A percentile compares a stretch with the other conserved stretches of the same genome.
phyloP scores from a whole-genome alignment of 352 stramenopile species.

The Plasmopara muralis region DNA sequence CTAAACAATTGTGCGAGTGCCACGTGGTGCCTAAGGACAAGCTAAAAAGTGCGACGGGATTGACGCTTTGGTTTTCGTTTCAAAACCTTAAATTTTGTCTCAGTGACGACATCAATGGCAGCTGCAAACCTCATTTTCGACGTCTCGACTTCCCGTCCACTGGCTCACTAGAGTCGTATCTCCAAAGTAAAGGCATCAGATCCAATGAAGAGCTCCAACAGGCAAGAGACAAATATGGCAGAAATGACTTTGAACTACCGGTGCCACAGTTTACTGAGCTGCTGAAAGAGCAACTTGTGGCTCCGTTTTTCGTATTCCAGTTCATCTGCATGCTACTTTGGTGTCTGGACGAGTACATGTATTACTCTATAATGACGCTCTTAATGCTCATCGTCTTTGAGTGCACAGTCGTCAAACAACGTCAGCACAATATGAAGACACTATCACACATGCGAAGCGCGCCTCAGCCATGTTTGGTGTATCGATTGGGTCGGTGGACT shows the following conservation, averaged over 20 bases:
- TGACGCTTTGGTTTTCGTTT: slow-evolving; percentile 66
- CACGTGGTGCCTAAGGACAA: slow-evolving; percentile 15
- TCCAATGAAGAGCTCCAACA: slow-evolving; percentile 30
- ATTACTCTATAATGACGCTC: slow-evolving; percentile 98
- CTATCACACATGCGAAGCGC: slow-evolving; percentile 91
- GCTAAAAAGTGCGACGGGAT: slow-evolving; percentile 17
- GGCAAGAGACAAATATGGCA: slow-evolving; percentile 58
- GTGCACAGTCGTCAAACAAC: slow-evolving; percentile 91
- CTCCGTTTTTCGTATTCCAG: slow-evolving; percentile 99
- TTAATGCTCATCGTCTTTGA: slow-evolving; percentile 98
- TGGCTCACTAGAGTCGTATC: slow-evolving; percentile 48
- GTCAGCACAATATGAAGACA: slow-evolving; percentile 92
- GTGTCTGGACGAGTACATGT: slow-evolving; percentile 99
- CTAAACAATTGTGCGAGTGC: slow-evolving; percentile 51
- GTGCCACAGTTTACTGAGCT: slow-evolving; percentile 92
- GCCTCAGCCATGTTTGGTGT: slow-evolving; percentile 86
- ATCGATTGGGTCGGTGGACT: slow-evolving; percentile 77
- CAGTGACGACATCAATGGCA: slow-evolving; percentile 47
- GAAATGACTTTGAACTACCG: slow-evolving; percentile 92
- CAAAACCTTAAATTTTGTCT: slow-evolving; percentile 77
- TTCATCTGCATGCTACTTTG: slow-evolving; percentile 98
- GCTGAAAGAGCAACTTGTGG: slow-evolving; percentile 95
- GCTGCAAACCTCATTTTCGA: slow-evolving; percentile 50
- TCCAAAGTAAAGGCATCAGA: slow-evolving; percentile 42
- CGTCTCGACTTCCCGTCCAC: slow-evolving; percentile 65